Evolutionary conservation across 2,329 filamentous ascomycete genomes (phyloP), one percentile per base, ranked within the genome.

Genomic region (Xylariomycetidae sp.): DNA sequence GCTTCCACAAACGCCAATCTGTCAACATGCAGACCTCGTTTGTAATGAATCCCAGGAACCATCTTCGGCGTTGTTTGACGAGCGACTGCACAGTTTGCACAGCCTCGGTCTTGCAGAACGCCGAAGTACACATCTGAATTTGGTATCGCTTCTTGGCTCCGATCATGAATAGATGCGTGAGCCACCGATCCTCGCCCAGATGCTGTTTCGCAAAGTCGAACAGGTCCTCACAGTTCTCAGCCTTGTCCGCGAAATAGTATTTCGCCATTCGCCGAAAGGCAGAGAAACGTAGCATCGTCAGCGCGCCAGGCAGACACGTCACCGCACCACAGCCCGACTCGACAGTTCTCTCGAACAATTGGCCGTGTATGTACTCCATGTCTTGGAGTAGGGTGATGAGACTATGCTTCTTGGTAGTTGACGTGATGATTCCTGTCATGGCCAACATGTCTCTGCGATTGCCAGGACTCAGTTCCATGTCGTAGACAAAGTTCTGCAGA

Each of bases 1-100:
- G 77, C 58, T 77, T 85, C 90, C 90, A 97, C 17, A 97, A 71
- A 38, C 92, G 80, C 61, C 85, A 80, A 62, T 97, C 90, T 2
- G 92, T 97, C 64, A 98, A 69, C 92, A 97, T 96, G 65, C 89
- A 96, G 6, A 88, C 90, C 59, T 97, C 90, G 59, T 98, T 98
- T 12, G 90, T 96, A 64, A 97, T 89, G 62, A 95, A 96, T 18
- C 90, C 90, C 27, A 97, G 71, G 59, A 97, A 97, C 92, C 92
- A 98, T 55, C 92, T 77, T 35, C 90, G 82, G 40, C 92, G 82
- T 66, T 98, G 92, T 69, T 97, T 96, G 57, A 96, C 72, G 29
- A 98, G 74, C 49, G 85, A 88, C 37, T 67, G 66, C 60, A 89
- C 89, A 3, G 84, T 88, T 62, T 95, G 88, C 13, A 96, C 90